Evolutionary conservation across 164 flowering plant genomes (phyloP).

Genomic region (Brasenia schreberi): DNA sequence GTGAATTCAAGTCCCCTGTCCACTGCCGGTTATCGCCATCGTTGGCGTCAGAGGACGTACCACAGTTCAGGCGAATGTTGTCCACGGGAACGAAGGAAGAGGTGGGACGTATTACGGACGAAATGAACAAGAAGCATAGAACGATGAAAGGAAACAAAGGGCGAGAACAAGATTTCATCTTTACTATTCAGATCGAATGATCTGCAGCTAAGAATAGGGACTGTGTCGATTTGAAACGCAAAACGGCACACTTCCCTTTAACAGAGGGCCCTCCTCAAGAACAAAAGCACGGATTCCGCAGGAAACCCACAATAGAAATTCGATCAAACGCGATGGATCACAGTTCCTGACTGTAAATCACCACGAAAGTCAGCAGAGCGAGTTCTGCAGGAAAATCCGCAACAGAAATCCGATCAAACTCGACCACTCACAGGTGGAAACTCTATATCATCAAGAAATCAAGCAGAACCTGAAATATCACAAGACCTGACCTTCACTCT

Average conservation of each 20-base stretch:
- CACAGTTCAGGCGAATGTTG: constrained; percentile 28
- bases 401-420: neutral
- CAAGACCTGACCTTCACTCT: neutral
- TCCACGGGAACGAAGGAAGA: constrained; percentile 1
- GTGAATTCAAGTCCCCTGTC: constrained; percentile 23
- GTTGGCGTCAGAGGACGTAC: constrained; percentile 14
- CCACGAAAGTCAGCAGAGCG: neutral
- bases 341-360: no score
- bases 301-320: neutral
- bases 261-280: neutral
- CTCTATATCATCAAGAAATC: neutral
- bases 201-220: neutral
- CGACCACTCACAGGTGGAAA: no score
- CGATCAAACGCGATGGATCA: no score
- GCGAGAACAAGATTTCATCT: neutral
- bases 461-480: neutral
- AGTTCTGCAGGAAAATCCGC: neutral
- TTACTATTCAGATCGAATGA: neutral
- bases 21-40: constrained; percentile 47
- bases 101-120: neutral
- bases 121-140: neutral
- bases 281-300: neutral
- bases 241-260: neutral
- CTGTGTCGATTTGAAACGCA: neutral
- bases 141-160: neutral